Conservation (phyloP, 2,329 filamentous ascomycete species). For the Plenodomus lindquistii region DNA sequence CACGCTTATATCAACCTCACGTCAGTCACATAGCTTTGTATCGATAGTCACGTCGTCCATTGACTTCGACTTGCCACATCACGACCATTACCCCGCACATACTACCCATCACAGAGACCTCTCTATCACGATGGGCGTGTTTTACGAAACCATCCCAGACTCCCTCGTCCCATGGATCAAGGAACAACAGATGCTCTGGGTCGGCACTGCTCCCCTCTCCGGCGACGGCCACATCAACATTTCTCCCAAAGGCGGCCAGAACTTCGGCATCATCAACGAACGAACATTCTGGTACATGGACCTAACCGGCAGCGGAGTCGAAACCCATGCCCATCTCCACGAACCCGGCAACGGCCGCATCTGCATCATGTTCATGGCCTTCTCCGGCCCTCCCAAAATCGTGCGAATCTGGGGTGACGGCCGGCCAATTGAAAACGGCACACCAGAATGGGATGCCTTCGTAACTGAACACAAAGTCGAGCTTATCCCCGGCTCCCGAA, state of each 20-base stretch:
- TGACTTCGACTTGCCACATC: neutral
- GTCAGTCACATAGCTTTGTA: neutral
- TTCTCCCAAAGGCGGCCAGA: constrained; percentile 49
- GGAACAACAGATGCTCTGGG: constrained; percentile 50
- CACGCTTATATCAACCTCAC: neutral
- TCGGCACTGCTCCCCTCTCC: constrained; percentile 49
- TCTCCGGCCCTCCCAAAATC: constrained; percentile 48
- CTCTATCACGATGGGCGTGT: constrained; percentile 44
- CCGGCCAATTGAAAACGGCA: constrained; percentile 44
- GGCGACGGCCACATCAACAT: constrained; percentile 50
- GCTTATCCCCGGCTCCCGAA: constrained; percentile 43
- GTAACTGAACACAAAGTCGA: constrained; percentile 39
- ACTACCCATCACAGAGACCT: neutral
- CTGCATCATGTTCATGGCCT: constrained; percentile 49
- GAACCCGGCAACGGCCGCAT: constrained; percentile 49
- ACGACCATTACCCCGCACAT: neutral
- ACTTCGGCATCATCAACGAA: constrained; percentile 42
- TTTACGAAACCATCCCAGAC: constrained; percentile 49
- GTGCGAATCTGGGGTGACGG: constrained; percentile 50
- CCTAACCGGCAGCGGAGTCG: constrained; percentile 48
- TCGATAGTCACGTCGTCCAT: neutral
- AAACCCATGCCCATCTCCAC: constrained; percentile 50
- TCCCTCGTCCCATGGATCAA: constrained; percentile 48
- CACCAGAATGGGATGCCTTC: constrained; percentile 39
- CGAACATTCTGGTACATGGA: constrained; percentile 51